phyloP scores from a whole-genome alignment of 106 monocot species.

The Dioscorea zingiberensis region DNA sequence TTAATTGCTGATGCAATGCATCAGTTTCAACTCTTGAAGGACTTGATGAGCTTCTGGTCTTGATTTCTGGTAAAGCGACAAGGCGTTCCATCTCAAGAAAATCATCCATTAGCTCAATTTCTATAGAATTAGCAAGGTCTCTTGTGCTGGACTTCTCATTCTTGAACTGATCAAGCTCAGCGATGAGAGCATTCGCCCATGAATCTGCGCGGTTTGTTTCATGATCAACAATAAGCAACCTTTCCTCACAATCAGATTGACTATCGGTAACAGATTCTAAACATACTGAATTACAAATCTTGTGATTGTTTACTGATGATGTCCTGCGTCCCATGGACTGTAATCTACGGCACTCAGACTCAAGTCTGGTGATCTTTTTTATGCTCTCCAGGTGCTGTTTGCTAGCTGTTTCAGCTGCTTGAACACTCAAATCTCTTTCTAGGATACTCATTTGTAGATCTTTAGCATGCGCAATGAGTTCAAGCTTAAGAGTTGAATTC shows the following conservation, averaged over 20 bases:
- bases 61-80: slow-evolving; percentile 21
- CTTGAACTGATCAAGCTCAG: too few relatives aligned
- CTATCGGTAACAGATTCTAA: slow-evolving; percentile 22
- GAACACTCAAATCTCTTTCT: slow-evolving; percentile 69
- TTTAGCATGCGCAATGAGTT: slow-evolving; percentile 39
- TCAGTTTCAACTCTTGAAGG: slow-evolving; percentile 3
- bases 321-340: slow-evolving; percentile 31
- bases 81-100: slow-evolving; percentile 47
- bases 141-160: slow-evolving; percentile 17
- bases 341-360: slow-evolving; percentile 71
- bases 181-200: slow-evolving; percentile 19
- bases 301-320: slow-evolving; percentile 14
- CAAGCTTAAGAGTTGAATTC: slow-evolving; percentile 41
- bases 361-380: slow-evolving; percentile 72
- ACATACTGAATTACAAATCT: slow-evolving; percentile 2
- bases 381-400: slow-evolving; percentile 75
- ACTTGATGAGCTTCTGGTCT: neutral
- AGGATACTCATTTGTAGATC: slow-evolving; percentile 37
- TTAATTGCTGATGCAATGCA: neutral
- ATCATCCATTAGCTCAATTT: slow-evolving; percentile 39
- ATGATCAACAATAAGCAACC: slow-evolving; percentile 4
- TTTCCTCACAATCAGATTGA: slow-evolving; percentile 6
- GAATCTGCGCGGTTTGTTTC: slow-evolving; percentile 19
- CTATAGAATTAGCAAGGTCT: slow-evolving; percentile 6
- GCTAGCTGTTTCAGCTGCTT: slow-evolving; percentile 77